Conservation (phyloP, 176 grass and related monocot genomes). For the Avena eriantha region DNA sequence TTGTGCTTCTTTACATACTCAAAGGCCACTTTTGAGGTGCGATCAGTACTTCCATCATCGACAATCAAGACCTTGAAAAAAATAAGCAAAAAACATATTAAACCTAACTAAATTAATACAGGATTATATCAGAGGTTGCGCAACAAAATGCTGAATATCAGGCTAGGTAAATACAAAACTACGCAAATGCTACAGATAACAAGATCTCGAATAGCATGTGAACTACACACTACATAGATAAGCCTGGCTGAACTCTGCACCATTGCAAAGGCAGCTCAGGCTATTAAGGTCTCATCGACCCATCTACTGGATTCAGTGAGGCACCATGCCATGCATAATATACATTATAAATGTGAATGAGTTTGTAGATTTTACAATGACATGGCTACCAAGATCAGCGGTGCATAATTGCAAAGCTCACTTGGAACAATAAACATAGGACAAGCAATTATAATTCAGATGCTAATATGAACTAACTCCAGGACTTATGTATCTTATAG, state of each 20-base stretch:
- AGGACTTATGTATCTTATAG: neutral
- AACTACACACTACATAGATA: neutral
- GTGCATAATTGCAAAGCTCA: neutral
- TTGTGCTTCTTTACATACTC: conserved; percentile 71
- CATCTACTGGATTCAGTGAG: neutral
- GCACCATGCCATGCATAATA: neutral
- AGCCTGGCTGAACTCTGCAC: neutral
- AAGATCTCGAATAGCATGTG: neutral
- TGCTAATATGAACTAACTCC: neutral
- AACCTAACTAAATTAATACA: neutral
- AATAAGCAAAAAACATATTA: conserved; percentile 10
- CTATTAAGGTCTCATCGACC: neutral
- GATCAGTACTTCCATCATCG: conserved; percentile 90
- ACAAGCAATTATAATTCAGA: neutral
- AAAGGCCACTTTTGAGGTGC: conserved; percentile 83
- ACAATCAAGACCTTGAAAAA: conserved; percentile 85
- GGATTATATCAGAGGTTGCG: neutral
- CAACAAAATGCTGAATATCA: neutral
- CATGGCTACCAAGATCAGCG: neutral
- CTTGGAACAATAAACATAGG: neutral
- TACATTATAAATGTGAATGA: neutral
- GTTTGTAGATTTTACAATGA: neutral
- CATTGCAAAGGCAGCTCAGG: neutral
- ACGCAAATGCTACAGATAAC: neutral
- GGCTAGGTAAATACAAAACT: neutral